These are phyloP conservation scores for Podospora sp. DNA, from an alignment of 495 filamentous ascomycete species.

Conservation along the genomic window DNA sequence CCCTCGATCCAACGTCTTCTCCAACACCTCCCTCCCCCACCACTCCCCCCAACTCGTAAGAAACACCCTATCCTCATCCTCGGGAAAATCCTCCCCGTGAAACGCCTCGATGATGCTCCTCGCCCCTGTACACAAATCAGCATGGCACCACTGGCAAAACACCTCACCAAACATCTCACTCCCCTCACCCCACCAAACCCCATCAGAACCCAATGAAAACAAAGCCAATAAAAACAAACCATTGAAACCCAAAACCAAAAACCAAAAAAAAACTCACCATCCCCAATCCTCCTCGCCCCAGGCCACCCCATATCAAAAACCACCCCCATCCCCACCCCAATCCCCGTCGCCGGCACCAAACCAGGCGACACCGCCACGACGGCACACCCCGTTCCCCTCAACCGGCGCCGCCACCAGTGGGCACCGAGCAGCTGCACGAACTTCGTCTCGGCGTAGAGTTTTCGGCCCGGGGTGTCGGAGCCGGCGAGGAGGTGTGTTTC, in stretches of 20 bases:
- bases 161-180: not conserved
- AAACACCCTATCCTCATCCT: conserved; percentile 50
- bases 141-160: conserved; percentile 5
- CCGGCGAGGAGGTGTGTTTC: conserved; percentile 39
- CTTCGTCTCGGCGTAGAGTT: conserved; percentile 42
- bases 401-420: conserved; percentile 53
- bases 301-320: conserved; percentile 27
- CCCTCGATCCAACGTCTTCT: conserved; percentile 37
- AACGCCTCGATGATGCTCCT: conserved; percentile 45
- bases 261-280: conserved; percentile 43
- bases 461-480: conserved; percentile 25
- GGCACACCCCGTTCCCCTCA: conserved; percentile 33
- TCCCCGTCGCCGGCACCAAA: conserved; percentile 42
- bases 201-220: too few relatives aligned
- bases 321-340: conserved; percentile 27
- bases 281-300: conserved; percentile 43
- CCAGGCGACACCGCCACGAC: conserved; percentile 52
- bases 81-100: conserved; percentile 44
- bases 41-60: conserved; percentile 54
- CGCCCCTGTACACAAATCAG: conserved; percentile 34
- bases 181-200: too few relatives aligned
- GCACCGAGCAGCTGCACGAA: conserved; percentile 49
- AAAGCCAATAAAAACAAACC: too few relatives aligned
- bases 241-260: too few relatives aligned
- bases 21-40: conserved; percentile 48